A percentile compares a stretch with the other conserved stretches of the same genome.
These are phyloP conservation scores for Aspergillus wentii DNA, from an alignment of 495 filamentous ascomycete genomes.

Conservation along the genomic window DNA sequence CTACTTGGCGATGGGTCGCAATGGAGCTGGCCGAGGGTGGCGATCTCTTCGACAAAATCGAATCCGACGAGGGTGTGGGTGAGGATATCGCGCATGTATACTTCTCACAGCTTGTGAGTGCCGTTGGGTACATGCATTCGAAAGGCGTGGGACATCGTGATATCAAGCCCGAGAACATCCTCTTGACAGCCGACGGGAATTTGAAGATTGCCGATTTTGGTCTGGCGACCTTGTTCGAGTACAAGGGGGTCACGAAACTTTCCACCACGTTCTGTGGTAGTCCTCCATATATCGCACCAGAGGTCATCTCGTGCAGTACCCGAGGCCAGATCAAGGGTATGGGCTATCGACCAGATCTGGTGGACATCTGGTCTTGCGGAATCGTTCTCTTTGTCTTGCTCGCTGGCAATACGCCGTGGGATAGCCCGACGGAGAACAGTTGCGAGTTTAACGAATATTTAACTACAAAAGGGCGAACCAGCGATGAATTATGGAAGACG, in stretches of 20 bases:
- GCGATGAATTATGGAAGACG: constrained; percentile 81
- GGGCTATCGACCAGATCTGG: constrained; percentile 78
- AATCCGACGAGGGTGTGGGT: constrained; percentile 86
- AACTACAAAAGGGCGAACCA: constrained; percentile 69
- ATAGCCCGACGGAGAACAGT: constrained; percentile 75
- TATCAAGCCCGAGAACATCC: constrained; percentile 88
- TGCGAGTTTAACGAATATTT: constrained; percentile 85
- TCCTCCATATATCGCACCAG: constrained; percentile 94
- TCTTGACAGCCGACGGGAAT: constrained; percentile 75
- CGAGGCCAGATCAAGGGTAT: constrained; percentile 44
- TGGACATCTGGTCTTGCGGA: constrained; percentile 96
- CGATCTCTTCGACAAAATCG: constrained; percentile 98
- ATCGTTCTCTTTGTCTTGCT: constrained; percentile 94
- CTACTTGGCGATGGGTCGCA: constrained; percentile 92
- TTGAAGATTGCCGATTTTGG: constrained; percentile 98
- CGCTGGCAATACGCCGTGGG: constrained; percentile 97
- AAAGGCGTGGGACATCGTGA: constrained; percentile 86
- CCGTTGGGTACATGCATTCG: constrained; percentile 91
- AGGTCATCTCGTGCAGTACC: constrained; percentile 61
- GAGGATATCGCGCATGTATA: constrained; percentile 95
- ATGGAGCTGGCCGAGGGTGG: constrained; percentile 97
- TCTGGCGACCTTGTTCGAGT: constrained; percentile 86
- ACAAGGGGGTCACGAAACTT: constrained; percentile 72
- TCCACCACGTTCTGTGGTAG: constrained; percentile 90
- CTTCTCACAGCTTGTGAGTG: constrained; percentile 86